Evolutionary conservation across 1,139 yeast genomes (phyloP).

Genomic region (Fermentozyma sake): DNA sequence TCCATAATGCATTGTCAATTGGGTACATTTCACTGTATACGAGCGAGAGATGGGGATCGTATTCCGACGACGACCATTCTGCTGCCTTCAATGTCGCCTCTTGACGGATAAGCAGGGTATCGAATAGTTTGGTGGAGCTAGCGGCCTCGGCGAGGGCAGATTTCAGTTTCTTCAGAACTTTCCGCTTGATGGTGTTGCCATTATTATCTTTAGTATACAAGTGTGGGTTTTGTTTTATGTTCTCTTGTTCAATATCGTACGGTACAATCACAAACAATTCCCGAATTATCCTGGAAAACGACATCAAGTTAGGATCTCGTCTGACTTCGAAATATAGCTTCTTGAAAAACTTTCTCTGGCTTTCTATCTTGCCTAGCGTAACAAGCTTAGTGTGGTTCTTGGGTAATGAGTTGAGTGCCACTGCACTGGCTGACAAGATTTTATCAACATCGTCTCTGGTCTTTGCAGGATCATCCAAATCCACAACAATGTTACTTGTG

Average conservation of each 20-base stretch:
- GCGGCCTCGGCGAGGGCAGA: conserved; percentile 7
- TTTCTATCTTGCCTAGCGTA: conserved; percentile 33
- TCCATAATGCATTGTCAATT: conserved; percentile 63
- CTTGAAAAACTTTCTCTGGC: conserved; percentile 29
- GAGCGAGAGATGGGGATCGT: conserved; percentile 70
- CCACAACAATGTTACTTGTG: conserved; percentile 53
- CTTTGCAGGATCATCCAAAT: conserved; percentile 29
- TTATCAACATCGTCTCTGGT: conserved; percentile 54
- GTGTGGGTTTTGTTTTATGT: conserved; percentile 36
- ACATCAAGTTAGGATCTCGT: conserved; percentile 53
- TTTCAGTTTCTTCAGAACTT: conserved; percentile 22
- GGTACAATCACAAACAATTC: conserved; percentile 60
- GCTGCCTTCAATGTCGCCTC: conserved; percentile 37
- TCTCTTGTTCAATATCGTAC: conserved; percentile 31
- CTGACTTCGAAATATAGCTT: conserved; percentile 60
- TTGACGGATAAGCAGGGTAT: conserved; percentile 18
- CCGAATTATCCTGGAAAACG: conserved; percentile 65
- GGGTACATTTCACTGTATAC: conserved; percentile 67
- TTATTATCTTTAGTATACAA: conserved; percentile 32
- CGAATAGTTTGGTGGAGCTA: conserved; percentile 17
- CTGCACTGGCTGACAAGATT: conserved; percentile 61
- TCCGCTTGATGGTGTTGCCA: conserved; percentile 28
- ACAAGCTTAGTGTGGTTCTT: conserved; percentile 32
- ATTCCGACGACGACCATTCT: conserved; percentile 56
- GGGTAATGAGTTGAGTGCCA: conserved; percentile 53